Base-by-base conservation (phyloP, 2,329 filamentous ascomycete genomes). In the Pleoardoris graminearum region DNA sequence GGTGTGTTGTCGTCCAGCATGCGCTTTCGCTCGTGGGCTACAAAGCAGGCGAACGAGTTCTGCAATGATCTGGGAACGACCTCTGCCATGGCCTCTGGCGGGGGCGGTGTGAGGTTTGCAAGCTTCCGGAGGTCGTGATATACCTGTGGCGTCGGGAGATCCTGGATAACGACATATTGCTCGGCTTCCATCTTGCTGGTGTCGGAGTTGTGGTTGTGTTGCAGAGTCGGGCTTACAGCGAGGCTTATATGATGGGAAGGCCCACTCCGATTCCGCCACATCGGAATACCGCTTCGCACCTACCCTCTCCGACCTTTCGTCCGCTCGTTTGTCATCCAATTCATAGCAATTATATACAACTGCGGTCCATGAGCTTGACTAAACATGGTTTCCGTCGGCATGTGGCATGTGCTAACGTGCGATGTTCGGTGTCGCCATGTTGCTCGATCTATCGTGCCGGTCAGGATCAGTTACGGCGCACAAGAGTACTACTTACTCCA, bases 41-140 rank as follows among this genome's bases (percentile, higher is more conserved):
- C 41, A 32, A 69, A 60, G 41, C 60, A 62, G 14, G 53, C 61
- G 17, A 65, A 65, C 1, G 64, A 68, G 41, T 63, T 65, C 10
- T 59, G 59, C 12, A 71, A 59, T 16, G 65, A 59, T 49, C 60
- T 59, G 7, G 65, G 61, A 10, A 69, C 62, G 11, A 59, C 59
- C 41, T 67, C 60, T 17, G 22, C 25, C 52, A 54, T 54, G 12
- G 47, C 47, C 50, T 65, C 59, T 22, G 66, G 55, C 11, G 66
- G 62, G 10, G 68, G 66, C 23, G 68, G 69, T 4, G 69, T 71
- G 50, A 71, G 55, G 30, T 59, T 61, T 35, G 66, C 62, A 25
- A 62, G 38, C 41, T 66, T 65, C 29, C 69, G 60, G 17, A 70
- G 49, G 46, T 69, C 66, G 46, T 69, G 63, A 38, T 72, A 72